Evolutionary conservation across 352 stramenopile species (phyloP).

Genomic region (Phytophthora litchii): DNA sequence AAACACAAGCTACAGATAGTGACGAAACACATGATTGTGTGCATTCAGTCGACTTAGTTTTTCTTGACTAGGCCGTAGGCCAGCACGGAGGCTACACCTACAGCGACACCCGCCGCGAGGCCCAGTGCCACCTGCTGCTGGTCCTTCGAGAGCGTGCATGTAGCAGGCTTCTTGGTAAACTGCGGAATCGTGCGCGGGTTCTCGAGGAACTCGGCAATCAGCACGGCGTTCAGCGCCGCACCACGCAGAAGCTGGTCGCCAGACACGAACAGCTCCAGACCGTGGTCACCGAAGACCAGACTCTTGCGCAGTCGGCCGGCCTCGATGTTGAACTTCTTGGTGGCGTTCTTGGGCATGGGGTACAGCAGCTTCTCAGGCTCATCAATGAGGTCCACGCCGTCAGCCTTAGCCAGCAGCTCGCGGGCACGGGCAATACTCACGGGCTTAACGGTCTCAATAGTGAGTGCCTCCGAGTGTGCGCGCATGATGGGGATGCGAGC

Average conservation of each 20-base stretch:
- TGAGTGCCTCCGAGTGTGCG: constrained; percentile 97
- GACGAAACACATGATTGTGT: constrained; percentile 18
- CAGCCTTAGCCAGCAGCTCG: constrained; percentile 80
- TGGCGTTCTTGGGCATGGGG: constrained; percentile 97
- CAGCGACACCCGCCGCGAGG: constrained; percentile 41
- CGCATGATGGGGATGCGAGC: constrained; percentile 97
- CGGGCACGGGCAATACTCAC: constrained; percentile 88
- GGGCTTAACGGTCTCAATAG: constrained; percentile 93
- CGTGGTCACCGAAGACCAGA: constrained; percentile 95
- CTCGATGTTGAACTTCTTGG: constrained; percentile 98
- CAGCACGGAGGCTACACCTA: constrained; percentile 46
- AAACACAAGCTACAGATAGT: background rate
- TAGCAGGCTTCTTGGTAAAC: constrained; percentile 70
- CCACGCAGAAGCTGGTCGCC: constrained; percentile 97
- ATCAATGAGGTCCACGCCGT: constrained; percentile 96
- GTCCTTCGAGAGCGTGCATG: constrained; percentile 41
- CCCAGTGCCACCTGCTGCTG: constrained; percentile 36
- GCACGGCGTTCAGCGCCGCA: constrained; percentile 97
- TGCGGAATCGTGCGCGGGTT: constrained; percentile 61
- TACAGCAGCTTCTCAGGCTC: constrained; percentile 86
- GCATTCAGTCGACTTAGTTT: constrained; percentile 44
- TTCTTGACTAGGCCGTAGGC: constrained; percentile 52
- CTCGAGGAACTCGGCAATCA: constrained; percentile 95
- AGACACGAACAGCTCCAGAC: constrained; percentile 97
- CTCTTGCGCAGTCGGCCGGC: constrained; percentile 94